Base-by-base conservation (phyloP, 441 rosid genomes). In the Hypseocharis bilobata region DNA sequence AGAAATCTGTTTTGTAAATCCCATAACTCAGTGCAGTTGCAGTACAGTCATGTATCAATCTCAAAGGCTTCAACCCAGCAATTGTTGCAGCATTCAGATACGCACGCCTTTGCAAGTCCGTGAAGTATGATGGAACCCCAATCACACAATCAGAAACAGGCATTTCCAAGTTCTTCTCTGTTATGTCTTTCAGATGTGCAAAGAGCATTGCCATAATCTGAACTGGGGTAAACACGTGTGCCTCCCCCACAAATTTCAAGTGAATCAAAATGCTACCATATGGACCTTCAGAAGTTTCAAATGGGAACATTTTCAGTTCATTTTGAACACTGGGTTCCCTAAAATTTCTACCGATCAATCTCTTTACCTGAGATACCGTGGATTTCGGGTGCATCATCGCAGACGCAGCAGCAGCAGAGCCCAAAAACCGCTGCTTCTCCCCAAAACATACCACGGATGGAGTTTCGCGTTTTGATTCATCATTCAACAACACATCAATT, bases 1-100 rank as follows among this genome's bases (percentile, higher is more conserved):
- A 69, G 70, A 88, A 77, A 70, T 93, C 96, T 16, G 90, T 82
- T 81, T 83, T 91, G 71, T 93, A 93, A 56, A 93, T 88, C 72
- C 99, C 99, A 70, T 93, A 93, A 66, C 95, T 84, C 52, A 93
- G 93, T 13, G 99, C 93, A 70, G 90, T 88, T 42, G 97, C 97
- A 3, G 96, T 80, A 70, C 85, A 86, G 62, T 93, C 99, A 74
- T 93, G 99, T 84, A 93, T 85, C 83, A 93, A 80, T 72, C 93
- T 85, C 85, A 91, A 69, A 3, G 93, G 90, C 74, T 83, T 84
- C 71, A 91, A 65, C 54, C 99, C 97, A 71, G 95, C 93, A 65
- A 91, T 91, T 4, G 70, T 70, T 3, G 92, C 97, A 34, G 99
- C 97, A 81, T 85, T 80, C 77, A 88, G 74, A 72, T 88, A 88